These are phyloP conservation scores for Rhynchosporium graminicola DNA, from an alignment of 2,329 filamentous ascomycete genomes.

Conservation along the genomic window DNA sequence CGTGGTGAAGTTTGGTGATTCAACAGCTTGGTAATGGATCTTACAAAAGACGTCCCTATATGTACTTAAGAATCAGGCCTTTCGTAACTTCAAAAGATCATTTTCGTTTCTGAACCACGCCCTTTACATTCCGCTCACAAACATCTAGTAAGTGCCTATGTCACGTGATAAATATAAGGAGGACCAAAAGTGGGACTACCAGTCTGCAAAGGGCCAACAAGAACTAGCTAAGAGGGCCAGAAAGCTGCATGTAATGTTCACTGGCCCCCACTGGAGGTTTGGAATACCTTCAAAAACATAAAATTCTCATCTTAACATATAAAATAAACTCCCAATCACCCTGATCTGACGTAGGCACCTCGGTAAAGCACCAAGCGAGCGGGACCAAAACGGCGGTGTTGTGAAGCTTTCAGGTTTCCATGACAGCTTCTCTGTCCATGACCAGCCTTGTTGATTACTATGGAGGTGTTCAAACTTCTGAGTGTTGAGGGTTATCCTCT, in stretches of 20 bases:
- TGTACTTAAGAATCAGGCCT: no score
- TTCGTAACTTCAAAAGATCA: no score
- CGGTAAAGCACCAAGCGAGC: slow-evolving; percentile 12
- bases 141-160: neutral
- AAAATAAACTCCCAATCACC: neutral
- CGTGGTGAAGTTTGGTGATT: no score
- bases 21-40: no score
- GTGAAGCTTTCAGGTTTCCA: neutral
- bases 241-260: slow-evolving; percentile 1
- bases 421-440: neutral
- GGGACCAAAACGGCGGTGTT: neutral
- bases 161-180: neutral
- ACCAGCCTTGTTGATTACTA: neutral
- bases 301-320: no score
- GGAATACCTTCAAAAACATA: neutral
- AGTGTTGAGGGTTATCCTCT: slow-evolving; percentile 2
- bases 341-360: slow-evolving; percentile 8
- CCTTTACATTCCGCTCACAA: no score
- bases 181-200: slow-evolving; percentile 1
- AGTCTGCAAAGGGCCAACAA: neutral
- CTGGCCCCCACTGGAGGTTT: neutral
- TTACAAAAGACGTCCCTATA: no score
- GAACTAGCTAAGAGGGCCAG: neutral
- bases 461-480: slow-evolving; percentile 18
- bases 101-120: no score